These are phyloP conservation scores for Globisporangium orthogonon DNA, from an alignment of 352 stramenopile species.

Conservation along the genomic window DNA sequence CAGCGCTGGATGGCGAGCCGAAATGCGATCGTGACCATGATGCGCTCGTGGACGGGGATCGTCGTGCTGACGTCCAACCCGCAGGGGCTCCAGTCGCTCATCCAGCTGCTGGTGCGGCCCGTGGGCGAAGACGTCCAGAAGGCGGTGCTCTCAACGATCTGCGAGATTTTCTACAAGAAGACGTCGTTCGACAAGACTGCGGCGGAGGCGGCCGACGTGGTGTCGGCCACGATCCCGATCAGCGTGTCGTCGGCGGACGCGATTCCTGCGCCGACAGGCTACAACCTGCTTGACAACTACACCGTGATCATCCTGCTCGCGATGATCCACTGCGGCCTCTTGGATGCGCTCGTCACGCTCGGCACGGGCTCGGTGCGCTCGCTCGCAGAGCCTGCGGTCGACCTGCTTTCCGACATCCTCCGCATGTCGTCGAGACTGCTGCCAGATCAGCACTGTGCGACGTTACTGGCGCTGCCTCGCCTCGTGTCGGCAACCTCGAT, in stretches of 20 bases:
- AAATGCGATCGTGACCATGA: constrained; percentile 87
- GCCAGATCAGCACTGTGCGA: constrained; percentile 79
- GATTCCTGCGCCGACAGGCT: constrained; percentile 49
- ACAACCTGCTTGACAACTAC: constrained; percentile 88
- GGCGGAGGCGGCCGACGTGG: constrained; percentile 24
- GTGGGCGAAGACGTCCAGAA: constrained; percentile 88
- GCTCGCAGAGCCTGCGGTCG: constrained; percentile 79
- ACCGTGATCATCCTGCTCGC: constrained; percentile 79
- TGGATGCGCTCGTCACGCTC: constrained; percentile 80
- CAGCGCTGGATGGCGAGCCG: constrained; percentile 88
- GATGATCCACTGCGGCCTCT: constrained; percentile 82
- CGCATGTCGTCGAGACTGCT: constrained; percentile 79
- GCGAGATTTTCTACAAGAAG: constrained; percentile 87
- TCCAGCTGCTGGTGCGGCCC: constrained; percentile 82
- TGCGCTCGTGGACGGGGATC: constrained; percentile 88
- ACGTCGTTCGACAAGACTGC: constrained; percentile 71
- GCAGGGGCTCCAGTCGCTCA: constrained; percentile 79
- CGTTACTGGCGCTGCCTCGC: constrained; percentile 67
- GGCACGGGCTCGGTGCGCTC: constrained; percentile 64
- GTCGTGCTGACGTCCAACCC: constrained; percentile 84
- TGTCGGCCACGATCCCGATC: constrained; percentile 50
- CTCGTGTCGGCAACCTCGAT: constrained; percentile 77
- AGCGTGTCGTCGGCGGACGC: constrained; percentile 63
- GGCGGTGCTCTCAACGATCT: constrained; percentile 82
- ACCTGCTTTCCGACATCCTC: constrained; percentile 76